Conservation (phyloP, 2,329 filamentous ascomycete genomes). For the Colletotrichum plurivorum region DNA sequence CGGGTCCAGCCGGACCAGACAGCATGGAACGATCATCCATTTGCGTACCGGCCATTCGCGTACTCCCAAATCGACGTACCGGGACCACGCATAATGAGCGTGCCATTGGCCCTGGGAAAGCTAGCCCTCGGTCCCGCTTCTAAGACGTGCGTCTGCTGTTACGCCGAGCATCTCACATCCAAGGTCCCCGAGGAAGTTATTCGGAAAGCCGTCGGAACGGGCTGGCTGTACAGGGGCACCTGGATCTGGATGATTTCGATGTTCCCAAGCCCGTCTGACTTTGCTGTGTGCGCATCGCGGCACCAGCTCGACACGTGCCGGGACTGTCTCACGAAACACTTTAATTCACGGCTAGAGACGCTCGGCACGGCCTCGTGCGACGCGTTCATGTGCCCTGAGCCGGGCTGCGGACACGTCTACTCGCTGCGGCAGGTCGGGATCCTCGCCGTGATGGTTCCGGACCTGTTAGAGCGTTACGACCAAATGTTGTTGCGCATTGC, state of each 20-base stretch:
- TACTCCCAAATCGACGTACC: no score
- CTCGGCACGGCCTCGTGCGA: conserved; percentile 28
- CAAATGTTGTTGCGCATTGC: conserved; percentile 25
- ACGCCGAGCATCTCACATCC: conserved; percentile 31
- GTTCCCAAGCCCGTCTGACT: conserved; percentile 32
- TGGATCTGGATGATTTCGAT: conserved; percentile 20
- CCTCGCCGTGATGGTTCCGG: conserved; percentile 3
- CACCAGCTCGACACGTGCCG: conserved; percentile 41
- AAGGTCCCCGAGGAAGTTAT: conserved; percentile 4
- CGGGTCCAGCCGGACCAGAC: no score
- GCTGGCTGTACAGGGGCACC: conserved; percentile 20
- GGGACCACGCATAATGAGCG: no score
- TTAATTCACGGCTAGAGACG: conserved; percentile 34
- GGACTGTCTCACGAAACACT: conserved; percentile 36
- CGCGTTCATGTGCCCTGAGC: conserved; percentile 34
- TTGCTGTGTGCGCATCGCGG: conserved; percentile 29
- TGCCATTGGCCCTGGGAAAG: no score
- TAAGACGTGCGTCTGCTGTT: conserved; percentile 39
- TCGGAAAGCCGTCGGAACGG: neutral
- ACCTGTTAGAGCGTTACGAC: conserved; percentile 40
- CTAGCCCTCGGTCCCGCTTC: neutral
- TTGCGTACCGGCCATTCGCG: no score
- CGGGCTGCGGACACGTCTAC: conserved; percentile 39
- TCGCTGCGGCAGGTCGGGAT: conserved; percentile 36
- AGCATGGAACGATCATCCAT: no score